A percentile compares a stretch with the other conserved stretches of the same genome.
Conservation (phyloP, 768 basidiomycete species). For the Termitomyces sp. region DNA sequence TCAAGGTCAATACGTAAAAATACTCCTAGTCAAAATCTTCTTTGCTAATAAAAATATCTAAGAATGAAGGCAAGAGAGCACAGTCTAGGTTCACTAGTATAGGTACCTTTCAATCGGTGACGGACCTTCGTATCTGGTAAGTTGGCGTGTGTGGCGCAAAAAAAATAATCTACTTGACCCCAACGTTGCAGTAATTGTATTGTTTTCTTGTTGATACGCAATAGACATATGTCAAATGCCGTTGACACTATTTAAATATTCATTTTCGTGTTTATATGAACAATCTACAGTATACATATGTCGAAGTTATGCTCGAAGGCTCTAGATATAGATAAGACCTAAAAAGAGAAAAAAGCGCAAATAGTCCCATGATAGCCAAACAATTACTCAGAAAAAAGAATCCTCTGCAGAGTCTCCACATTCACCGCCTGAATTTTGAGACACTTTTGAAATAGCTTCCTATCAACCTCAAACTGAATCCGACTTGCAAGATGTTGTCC, state of each 20-base stretch:
- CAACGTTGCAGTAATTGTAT: background rate
- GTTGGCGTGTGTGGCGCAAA: background rate
- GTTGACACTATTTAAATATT: background rate
- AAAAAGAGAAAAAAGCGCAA: constrained; percentile 12
- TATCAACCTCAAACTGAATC: constrained; percentile 65
- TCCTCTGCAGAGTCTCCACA: constrained; percentile 47
- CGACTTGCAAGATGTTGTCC: constrained; percentile 80
- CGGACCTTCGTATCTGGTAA: background rate
- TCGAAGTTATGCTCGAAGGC: constrained; percentile 6
- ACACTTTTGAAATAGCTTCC: constrained; percentile 73
- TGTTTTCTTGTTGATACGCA: too few relatives aligned
- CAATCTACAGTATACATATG: constrained; percentile 9
- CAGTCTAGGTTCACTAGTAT: background rate
- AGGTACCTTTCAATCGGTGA: too few relatives aligned
- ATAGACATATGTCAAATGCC: too few relatives aligned
- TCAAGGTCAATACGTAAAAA: background rate
- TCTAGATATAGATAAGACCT: constrained; percentile 16
- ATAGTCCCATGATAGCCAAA: constrained; percentile 7
- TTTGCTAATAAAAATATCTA: background rate
- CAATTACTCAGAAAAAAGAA: constrained; percentile 21
- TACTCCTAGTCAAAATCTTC: background rate
- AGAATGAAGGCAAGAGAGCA: background rate
- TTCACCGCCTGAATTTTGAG: constrained; percentile 66
- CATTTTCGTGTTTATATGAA: background rate
- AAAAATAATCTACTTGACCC: background rate